Conservation (phyloP, 257 asterid species). For the Ligustrum vulgare region DNA sequence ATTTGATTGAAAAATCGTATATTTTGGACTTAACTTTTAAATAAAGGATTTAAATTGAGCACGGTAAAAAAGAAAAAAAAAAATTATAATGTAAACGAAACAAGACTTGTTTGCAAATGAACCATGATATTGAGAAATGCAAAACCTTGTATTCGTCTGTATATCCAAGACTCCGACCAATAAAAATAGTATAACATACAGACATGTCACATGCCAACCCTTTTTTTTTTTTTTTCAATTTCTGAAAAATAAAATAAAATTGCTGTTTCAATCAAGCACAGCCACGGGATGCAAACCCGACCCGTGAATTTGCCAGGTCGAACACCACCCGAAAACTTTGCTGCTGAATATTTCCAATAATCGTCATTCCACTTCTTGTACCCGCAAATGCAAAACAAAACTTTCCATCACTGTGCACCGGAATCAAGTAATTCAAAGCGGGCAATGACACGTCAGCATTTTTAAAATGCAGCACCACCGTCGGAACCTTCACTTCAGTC, state of each 20-base stretch:
- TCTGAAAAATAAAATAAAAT: not conserved
- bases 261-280: constrained; percentile 27
- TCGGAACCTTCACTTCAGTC: constrained; percentile 82
- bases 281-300: constrained; percentile 45
- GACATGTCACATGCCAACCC: constrained; percentile 14
- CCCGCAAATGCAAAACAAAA: constrained; percentile 97
- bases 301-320: constrained; percentile 37
- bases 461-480: constrained; percentile 73
- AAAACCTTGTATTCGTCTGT: not conserved
- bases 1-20: no score
- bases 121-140: not conserved
- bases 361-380: constrained; percentile 54
- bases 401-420: constrained; percentile 67
- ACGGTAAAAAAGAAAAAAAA: no score
- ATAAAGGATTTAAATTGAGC: no score
- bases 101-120: no score
- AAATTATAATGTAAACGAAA: no score
- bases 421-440: constrained; percentile 85
- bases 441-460: constrained; percentile 86
- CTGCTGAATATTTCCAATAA: constrained; percentile 51
- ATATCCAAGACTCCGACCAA: not conserved
- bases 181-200: not conserved
- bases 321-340: constrained; percentile 47
- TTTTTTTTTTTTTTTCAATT: not conserved
- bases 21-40: no score